Evolutionary conservation across 495 filamentous ascomycete species (phyloP), one percentile per base, ranked within the genome.

Genomic region (Aeminium ludgeri): DNA sequence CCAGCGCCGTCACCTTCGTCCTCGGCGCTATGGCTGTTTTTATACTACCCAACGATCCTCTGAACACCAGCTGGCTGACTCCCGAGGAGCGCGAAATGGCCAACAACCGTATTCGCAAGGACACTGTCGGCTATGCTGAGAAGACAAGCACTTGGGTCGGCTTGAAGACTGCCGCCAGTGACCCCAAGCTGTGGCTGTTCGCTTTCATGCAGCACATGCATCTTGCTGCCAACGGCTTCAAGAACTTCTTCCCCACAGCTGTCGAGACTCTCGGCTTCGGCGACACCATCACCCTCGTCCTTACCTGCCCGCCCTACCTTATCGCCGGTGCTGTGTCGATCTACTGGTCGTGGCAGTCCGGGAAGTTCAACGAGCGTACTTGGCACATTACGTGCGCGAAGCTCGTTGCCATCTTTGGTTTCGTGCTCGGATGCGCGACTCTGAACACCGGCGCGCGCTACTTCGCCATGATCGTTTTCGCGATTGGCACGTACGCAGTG

Each of bases 161-260:
- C 12, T 49, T 65, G 18, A 52, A 54, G 34, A 48, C 58, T 34
- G 65, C 57, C 20, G 41, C 49, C 10, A 41, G 43, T 16, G 65
- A 68, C 43, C 57, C 55, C 27, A 46, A 50, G n/a, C 48, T 64
- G 20, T 69, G 59, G 56, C 6, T 64, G 8, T 60, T 65, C 41
- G 44, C 41, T 17, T 40, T 58, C 15, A 50, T 55, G 45, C 45
- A 44, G 16, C 40, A 58, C 38, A 43, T 55, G 28, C 54, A 57
- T 36, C 34, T 62, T 11, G 39, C 58, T 10, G 56, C 63, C 20
- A 59, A 60, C 36, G 57, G 55, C 11, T 65, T 64, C 52, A 65
- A 60, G 46, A 62, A 65, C 45, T 68, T 73, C 57, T 73, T 73
- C 60, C 70, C 70, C 0, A 71, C 62, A 17, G 67, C 72, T 34